A percentile compares a stretch with the other conserved stretches of the same genome.
Evolutionary conservation across 805 yeast genomes (phyloP).

Genomic region (Spathaspora girioi): DNA sequence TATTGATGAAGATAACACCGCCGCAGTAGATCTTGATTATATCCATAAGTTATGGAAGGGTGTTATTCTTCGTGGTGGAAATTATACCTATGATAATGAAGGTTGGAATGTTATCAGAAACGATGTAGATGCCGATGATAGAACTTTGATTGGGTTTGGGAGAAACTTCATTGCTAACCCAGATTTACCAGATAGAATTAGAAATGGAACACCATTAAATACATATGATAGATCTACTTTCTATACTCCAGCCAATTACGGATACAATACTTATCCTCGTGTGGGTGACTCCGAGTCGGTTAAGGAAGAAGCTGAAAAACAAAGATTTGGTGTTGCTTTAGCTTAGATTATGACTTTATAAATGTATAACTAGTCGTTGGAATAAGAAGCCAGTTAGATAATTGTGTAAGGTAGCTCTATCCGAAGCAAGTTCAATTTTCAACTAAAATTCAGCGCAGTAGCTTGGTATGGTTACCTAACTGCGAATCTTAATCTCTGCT

Average conservation of each 20-base stretch:
- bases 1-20: slow-evolving; percentile 1
- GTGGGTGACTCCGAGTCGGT: neutral
- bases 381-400: too few relatives aligned
- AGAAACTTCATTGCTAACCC: slow-evolving; percentile 44
- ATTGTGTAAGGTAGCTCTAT: too few relatives aligned
- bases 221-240: slow-evolving; percentile 39
- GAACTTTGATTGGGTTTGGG: slow-evolving; percentile 44
- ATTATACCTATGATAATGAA: slow-evolving; percentile 9
- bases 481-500: too few relatives aligned
- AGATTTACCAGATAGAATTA: slow-evolving; percentile 36
- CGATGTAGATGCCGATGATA: slow-evolving; percentile 13
- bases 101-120: slow-evolving; percentile 4
- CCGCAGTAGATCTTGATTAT: slow-evolving; percentile 13
- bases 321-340: slow-evolving; percentile 5
- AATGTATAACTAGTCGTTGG: too few relatives aligned
- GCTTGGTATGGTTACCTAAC: too few relatives aligned
- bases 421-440: too few relatives aligned
- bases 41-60: slow-evolving; percentile 27
- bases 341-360: neutral
- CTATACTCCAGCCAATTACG: slow-evolving; percentile 28
- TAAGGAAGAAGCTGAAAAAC: slow-evolving; percentile 8
- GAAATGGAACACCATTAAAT: slow-evolving; percentile 32
- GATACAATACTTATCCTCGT: slow-evolving; percentile 19
- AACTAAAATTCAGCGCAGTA: too few relatives aligned
- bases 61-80: slow-evolving; percentile 13